phyloP scores from a whole-genome alignment of 306 rosid genomes.

The Alnus glutinosa region DNA sequence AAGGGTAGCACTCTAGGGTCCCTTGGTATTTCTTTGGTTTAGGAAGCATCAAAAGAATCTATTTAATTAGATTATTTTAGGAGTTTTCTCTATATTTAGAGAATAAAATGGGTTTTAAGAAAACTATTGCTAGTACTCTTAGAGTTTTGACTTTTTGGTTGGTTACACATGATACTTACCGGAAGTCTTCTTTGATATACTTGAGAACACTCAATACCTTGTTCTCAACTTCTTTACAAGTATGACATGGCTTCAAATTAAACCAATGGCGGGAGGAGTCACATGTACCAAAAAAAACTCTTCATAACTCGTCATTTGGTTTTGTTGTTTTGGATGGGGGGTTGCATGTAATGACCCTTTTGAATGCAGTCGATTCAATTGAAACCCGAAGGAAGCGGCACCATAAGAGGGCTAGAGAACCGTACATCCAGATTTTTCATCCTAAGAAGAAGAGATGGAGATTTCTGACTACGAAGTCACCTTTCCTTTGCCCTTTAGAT shows the following conservation, averaged over 20 bases:
- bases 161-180: slow-evolving; percentile 20
- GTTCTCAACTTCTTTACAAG: slow-evolving; percentile 41
- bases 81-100: too few relatives aligned
- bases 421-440: slow-evolving; percentile 75
- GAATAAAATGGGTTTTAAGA: too few relatives aligned
- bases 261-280: slow-evolving; percentile 72
- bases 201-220: neutral
- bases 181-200: neutral
- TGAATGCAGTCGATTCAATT: slow-evolving; percentile 31
- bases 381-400: slow-evolving; percentile 53
- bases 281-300: slow-evolving; percentile 58
- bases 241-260: slow-evolving; percentile 65
- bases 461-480: slow-evolving; percentile 56
- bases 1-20: too few relatives aligned
- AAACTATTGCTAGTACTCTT: too few relatives aligned
- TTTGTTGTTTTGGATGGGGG: slow-evolving; percentile 62
- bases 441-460: slow-evolving; percentile 79
- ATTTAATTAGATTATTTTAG: too few relatives aligned
- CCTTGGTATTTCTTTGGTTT: too few relatives aligned
- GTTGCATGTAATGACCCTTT: slow-evolving; percentile 57
- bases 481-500: slow-evolving; percentile 55
- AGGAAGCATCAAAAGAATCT: too few relatives aligned
- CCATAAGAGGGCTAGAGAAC: slow-evolving; percentile 51
- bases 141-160: slow-evolving; percentile 15
- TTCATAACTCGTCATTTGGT: slow-evolving; percentile 48